phyloP scores from a whole-genome alignment of 2,329 filamentous ascomycete genomes.

The Orbilia brochopaga region DNA sequence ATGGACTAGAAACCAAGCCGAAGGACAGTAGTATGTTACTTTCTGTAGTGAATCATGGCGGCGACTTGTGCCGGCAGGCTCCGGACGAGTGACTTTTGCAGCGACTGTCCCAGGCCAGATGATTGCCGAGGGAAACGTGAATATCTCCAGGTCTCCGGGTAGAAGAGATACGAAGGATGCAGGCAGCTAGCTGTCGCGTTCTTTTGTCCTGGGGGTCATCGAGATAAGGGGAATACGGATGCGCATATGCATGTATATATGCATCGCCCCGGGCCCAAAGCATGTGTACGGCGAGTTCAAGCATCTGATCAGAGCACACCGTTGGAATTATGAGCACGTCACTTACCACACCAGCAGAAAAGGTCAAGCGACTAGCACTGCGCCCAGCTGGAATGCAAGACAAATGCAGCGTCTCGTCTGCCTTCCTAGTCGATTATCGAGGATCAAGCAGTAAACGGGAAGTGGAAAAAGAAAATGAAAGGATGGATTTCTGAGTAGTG shows the following conservation, averaged over 20 bases:
- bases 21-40: slow-evolving; percentile 33
- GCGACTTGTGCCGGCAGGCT: slow-evolving; percentile 24
- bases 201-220: slow-evolving; percentile 26
- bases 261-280: slow-evolving; percentile 22
- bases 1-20: slow-evolving; percentile 16
- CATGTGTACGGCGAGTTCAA: slow-evolving; percentile 11
- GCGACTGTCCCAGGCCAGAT: slow-evolving; percentile 45
- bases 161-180: slow-evolving; percentile 11
- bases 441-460: background rate
- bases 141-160: slow-evolving; percentile 49
- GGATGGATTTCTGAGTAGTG: slow-evolving; percentile 13
- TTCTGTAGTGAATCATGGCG: slow-evolving; percentile 50
- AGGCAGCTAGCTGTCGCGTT: slow-evolving; percentile 20
- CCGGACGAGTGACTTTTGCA: slow-evolving; percentile 16
- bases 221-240: slow-evolving; percentile 20
- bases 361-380: slow-evolving; percentile 50
- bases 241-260: slow-evolving; percentile 26
- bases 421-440: slow-evolving; percentile 15
- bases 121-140: slow-evolving; percentile 48
- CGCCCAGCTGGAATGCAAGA: slow-evolving; percentile 35
- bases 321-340: slow-evolving; percentile 37
- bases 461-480: slow-evolving; percentile 29
- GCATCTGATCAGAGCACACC: slow-evolving; percentile 36
- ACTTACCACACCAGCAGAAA: slow-evolving; percentile 43
- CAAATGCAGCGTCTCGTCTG: slow-evolving; percentile 40